These are phyloP conservation scores for Komagataea norvegica DNA, from an alignment of 1,139 yeast species.

Conservation along the genomic window DNA sequence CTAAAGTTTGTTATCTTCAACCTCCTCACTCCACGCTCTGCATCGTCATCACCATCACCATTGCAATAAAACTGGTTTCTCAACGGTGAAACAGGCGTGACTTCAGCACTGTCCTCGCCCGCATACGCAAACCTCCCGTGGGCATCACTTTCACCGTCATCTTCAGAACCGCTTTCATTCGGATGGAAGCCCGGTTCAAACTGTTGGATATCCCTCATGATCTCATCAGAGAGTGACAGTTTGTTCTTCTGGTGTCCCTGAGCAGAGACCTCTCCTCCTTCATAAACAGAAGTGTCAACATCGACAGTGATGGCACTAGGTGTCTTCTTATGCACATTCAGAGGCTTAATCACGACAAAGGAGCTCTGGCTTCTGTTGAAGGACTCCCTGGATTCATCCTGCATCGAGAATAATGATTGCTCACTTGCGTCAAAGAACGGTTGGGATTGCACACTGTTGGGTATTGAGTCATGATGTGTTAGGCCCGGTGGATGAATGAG, in stretches of 20 bases:
- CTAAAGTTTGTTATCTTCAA: not conserved
- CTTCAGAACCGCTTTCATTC: not conserved
- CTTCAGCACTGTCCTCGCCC: too few species aligned
- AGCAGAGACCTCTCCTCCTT: not conserved
- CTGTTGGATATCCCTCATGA: conserved; percentile 24
- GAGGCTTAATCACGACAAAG: conserved; percentile 17
- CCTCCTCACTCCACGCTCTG: not conserved
- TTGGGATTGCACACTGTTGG: conserved; percentile 5
- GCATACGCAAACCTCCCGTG: too few species aligned
- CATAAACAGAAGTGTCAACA: not conserved
- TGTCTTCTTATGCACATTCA: conserved; percentile 22
- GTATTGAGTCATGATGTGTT: not conserved
- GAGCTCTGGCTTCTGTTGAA: conserved; percentile 7
- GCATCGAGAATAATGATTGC: too few species aligned
- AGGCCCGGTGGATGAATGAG: not conserved
- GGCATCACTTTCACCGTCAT: not conserved
- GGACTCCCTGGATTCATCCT: not conserved
- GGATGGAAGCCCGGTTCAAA: conserved; percentile 14
- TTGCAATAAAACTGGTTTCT: not conserved
- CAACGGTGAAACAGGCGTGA: conserved; percentile 8
- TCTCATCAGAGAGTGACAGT: conserved; percentile 25
- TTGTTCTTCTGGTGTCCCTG: conserved; percentile 18
- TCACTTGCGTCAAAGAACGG: conserved; percentile 21
- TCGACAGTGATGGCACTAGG: conserved; percentile 15
- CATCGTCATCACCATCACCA: not conserved